A percentile compares a stretch with the other conserved stretches of the same genome.
phyloP scores from a whole-genome alignment of 75 land plant genomes.

The Isoetes taiwanensis region DNA sequence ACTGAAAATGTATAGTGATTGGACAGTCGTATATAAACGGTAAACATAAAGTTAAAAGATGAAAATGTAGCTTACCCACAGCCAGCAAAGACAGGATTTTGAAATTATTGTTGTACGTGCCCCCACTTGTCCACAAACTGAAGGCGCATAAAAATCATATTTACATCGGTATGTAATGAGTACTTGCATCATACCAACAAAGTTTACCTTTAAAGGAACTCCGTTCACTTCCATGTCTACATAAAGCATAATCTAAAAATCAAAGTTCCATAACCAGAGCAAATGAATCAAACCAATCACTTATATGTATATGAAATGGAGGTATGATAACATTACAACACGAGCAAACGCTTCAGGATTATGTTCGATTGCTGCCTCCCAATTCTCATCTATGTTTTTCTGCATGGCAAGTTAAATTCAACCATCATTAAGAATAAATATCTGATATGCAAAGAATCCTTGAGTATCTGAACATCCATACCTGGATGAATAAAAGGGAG shows the following conservation, averaged over 20 bases:
- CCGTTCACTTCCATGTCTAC: constrained; percentile 99
- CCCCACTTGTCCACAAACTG: constrained; percentile 99
- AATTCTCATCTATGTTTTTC: constrained; percentile 94
- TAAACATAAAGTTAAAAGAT: constrained; percentile 3
- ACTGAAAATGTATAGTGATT: too few species aligned
- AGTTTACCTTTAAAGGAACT: constrained; percentile 74
- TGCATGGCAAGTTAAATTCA: constrained; percentile 18
- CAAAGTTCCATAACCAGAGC: too few species aligned
- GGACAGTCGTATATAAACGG: neutral
- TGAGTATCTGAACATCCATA: too few species aligned
- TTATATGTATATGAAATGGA: too few species aligned
- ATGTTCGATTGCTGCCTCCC: constrained; percentile 93
- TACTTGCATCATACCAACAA: neutral
- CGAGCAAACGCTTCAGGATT: constrained; percentile 96
- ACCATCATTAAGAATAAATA: too few species aligned
- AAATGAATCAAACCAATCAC: too few species aligned
- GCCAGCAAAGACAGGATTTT: constrained; percentile 81
- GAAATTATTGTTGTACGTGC: constrained; percentile 96
- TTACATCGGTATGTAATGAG: neutral
- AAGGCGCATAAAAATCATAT: too few species aligned
- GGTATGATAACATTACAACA: constrained; percentile 44
- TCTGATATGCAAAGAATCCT: too few species aligned
- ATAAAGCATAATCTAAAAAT: constrained; percentile 85
- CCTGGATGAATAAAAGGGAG: too few species aligned
- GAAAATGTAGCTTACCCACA: constrained; percentile 50